Percentiles rank a stretch among this genome's conserved stretches.
Conservation (phyloP, 805 yeast genomes). For the Metschnikowia kofuensis region DNA sequence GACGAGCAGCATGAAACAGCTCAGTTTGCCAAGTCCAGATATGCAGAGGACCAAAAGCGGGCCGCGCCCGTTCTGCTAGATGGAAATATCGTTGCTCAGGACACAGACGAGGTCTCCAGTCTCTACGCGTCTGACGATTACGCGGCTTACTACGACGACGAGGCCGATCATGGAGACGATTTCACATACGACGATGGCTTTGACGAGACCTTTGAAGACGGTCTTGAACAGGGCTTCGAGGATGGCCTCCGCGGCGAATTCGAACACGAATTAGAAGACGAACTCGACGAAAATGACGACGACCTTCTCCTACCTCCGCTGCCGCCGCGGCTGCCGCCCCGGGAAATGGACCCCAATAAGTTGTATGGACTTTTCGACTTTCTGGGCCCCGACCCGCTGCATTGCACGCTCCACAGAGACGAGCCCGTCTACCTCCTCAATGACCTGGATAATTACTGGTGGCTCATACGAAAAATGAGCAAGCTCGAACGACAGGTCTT, state of each 20-base stretch:
- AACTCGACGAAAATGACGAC: conserved; percentile 32
- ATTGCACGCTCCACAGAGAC: conserved; percentile 73
- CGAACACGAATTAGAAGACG: not conserved
- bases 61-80: no score
- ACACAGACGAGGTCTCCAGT: not conserved
- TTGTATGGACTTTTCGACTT: conserved; percentile 86
- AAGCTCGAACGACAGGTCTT: conserved; percentile 27
- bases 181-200: conserved; percentile 22
- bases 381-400: conserved; percentile 90
- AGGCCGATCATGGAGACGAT: conserved; percentile 11
- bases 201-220: conserved; percentile 14
- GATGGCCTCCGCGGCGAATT: no score
- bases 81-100: not conserved
- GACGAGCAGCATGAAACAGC: not conserved
- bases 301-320: conserved; percentile 49
- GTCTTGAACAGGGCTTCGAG: no score
- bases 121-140: conserved; percentile 1
- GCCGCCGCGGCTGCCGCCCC: conserved; percentile 77
- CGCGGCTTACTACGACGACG: conserved; percentile 8
- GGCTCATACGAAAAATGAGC: conserved; percentile 64
- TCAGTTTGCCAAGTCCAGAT: not conserved
- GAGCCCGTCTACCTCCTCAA: conserved; percentile 80
- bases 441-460: conserved; percentile 95
- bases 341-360: conserved; percentile 76
- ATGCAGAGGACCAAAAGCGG: not conserved